Evolutionary conservation across 805 yeast species (phyloP).

Genomic region (Starmera dryadoides): DNA sequence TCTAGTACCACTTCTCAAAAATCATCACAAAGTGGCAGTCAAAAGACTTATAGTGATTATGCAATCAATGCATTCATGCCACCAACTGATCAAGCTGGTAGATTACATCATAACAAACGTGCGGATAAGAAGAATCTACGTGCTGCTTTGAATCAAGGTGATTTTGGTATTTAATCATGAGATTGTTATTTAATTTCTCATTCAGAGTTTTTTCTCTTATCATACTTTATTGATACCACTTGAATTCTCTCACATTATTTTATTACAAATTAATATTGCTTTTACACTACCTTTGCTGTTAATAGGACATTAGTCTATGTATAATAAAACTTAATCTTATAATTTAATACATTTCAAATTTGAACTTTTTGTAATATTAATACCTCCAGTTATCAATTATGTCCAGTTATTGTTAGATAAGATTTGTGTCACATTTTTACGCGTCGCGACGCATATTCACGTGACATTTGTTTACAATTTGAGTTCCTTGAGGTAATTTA

Average conservation of each 20-base stretch:
- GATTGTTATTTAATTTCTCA: neutral
- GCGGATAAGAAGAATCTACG: slow-evolving; percentile 52
- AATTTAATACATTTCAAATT: too few relatives aligned
- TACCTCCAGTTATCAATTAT: too few relatives aligned
- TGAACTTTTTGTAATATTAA: too few relatives aligned
- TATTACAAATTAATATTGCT: too few relatives aligned
- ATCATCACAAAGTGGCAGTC: slow-evolving; percentile 7
- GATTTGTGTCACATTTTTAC: neutral
- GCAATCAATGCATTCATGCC: slow-evolving; percentile 41
- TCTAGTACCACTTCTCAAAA: slow-evolving; percentile 8
- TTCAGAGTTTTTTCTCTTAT: too few relatives aligned
- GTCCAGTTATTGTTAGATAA: neutral
- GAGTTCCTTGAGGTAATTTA: neutral
- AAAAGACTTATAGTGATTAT: slow-evolving; percentile 31
- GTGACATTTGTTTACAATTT: slow-evolving; percentile 11
- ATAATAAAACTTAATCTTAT: too few relatives aligned
- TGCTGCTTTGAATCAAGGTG: slow-evolving; percentile 57
- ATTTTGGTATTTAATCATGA: slow-evolving; percentile 50
- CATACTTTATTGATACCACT: too few relatives aligned
- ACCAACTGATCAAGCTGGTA: slow-evolving; percentile 33
- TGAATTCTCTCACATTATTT: too few relatives aligned
- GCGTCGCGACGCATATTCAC: slow-evolving; percentile 5
- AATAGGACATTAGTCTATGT: too few relatives aligned
- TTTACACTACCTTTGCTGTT: too few relatives aligned
- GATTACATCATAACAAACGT: slow-evolving; percentile 31